Base-by-base conservation (phyloP, 495 filamentous ascomycete genomes). In the Penicillium tannophilum region DNA sequence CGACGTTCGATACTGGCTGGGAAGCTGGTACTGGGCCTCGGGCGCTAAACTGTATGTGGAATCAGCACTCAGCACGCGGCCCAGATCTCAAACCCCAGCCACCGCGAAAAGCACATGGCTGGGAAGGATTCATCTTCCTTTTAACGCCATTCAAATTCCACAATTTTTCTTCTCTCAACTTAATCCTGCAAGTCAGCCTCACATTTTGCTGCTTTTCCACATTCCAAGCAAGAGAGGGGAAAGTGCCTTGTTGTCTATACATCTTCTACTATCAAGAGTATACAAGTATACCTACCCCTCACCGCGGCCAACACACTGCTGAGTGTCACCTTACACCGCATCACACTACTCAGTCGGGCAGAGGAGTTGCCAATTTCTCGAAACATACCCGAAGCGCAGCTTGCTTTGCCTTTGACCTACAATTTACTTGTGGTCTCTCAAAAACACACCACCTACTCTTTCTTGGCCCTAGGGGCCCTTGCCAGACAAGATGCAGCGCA, bases 401-500 rank as follows among this genome's bases (percentile, higher is more conserved):
- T 16, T 17, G n/a, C 39, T 12, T n/a, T 6, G 39, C 14, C 33
- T 36, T 1, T 16, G 16, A 41, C 4, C 33, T 36, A 14, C 4
- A 14, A 36, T 11, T 12, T 36, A 36, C 0, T 11, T 14, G 33
- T 1, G 10, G 10, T 7, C 33, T 36, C 33, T 36, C 33, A 11
- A 41, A 41, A 41, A 17, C 39, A 17, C 39, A 41, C 10, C 47
- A 51, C n/a, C 48, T 33, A 41, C 5, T 6, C 14, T 16, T 41
- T 16, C 14, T 3, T 20, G 20, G 16, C 46, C 46, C 46, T 8
- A 6, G 9, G 7, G 46, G 46, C 36, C 28, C 26, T 11, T 41
- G 23, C 24, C 45, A 11, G 26, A n/a, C 53, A 55, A 46, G 19
- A 55, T 55, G 12, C 23, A 90, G 73, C 75, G 85, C 78, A 92